Evolutionary conservation across 257 asterid genomes (phyloP), one percentile per base, ranked within the genome.

Genomic region (Lavandula angustifolia): DNA sequence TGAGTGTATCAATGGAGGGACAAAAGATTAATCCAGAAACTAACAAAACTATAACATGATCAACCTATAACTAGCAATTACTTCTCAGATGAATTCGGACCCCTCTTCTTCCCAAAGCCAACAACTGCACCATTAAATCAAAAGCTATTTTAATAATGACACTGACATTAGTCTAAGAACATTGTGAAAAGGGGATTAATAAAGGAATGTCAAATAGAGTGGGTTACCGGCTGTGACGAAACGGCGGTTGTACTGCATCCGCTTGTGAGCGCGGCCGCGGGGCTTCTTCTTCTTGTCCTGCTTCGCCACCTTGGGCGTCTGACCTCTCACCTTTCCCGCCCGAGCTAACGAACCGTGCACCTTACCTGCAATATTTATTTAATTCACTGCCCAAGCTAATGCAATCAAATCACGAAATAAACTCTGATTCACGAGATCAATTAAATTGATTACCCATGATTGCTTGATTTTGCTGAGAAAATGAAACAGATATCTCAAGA

Each of bases 341-440:
- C 96, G 95, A 42, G 96, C 96, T 71, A 89, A 77, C 10, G 96
- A 89, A 68, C 96, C 96, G 82, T 89, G 96, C 16, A 89, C 95
- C 91, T 87, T 89, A 68, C 96, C 96, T 83, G 80, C 56, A 70
- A 33, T 9, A 6, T 38, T 6, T 9, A 9, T 7, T 38, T 9
- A 38, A 38, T 7, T 38, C 43, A 34, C 5, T 2, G 3, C 43
- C 27, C 27, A 22, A 12, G n/a, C 12, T 27, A 14, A 38, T 18
- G 9, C 31, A 48, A 58, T 18, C 0, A 16, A 33, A 14, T 6
- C 11, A 9, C 3, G 5, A 8, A 3, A 59, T 35, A 16, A 9
- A 11, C 5, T 9, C 55, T 5, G 6, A 6, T 4, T 35, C 1
- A 35, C 8, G 13, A 56, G 41, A 58, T 35, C 9, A 38, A 6